phyloP scores from a whole-genome alignment of 805 yeast species.

The Candida silvatica region DNA sequence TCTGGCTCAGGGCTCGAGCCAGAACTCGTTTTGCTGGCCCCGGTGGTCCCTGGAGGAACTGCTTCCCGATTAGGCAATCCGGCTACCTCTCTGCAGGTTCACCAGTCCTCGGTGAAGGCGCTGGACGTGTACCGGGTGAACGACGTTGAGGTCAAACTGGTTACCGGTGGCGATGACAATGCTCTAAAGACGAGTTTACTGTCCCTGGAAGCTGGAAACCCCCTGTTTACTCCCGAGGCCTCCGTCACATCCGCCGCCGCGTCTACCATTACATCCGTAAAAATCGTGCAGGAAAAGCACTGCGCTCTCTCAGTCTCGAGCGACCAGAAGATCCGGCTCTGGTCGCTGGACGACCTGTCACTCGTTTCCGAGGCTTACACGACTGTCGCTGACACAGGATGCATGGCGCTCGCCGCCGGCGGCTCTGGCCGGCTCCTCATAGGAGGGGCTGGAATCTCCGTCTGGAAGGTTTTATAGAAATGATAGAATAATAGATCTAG shows the following conservation, averaged over 20 bases:
- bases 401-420: constrained; percentile 26
- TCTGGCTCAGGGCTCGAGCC: constrained; percentile 3
- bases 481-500: constrained; percentile 2
- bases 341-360: constrained; percentile 38
- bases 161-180: constrained; percentile 94
- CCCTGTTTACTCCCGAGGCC: constrained; percentile 22
- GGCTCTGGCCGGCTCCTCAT: constrained; percentile 33
- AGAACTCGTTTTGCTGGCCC: constrained; percentile 1
- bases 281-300: constrained; percentile 19
- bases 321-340: constrained; percentile 67
- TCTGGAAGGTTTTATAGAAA: constrained; percentile 11
- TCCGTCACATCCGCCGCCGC: constrained; percentile 59
- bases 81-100: constrained; percentile 43
- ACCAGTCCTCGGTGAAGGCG: constrained; percentile 80
- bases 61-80: constrained; percentile 12
- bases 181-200: constrained; percentile 28
- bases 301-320: constrained; percentile 61
- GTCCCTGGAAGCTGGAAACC: not conserved
- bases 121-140: constrained; percentile 24
- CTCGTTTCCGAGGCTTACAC: constrained; percentile 46
- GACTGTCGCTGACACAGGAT: constrained; percentile 88
- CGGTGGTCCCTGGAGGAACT: not conserved
- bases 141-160: constrained; percentile 22
- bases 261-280: constrained; percentile 72
- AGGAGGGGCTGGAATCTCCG: constrained; percentile 75